Conservation (phyloP, 441 rosid genomes). For the California macrophylla region DNA sequence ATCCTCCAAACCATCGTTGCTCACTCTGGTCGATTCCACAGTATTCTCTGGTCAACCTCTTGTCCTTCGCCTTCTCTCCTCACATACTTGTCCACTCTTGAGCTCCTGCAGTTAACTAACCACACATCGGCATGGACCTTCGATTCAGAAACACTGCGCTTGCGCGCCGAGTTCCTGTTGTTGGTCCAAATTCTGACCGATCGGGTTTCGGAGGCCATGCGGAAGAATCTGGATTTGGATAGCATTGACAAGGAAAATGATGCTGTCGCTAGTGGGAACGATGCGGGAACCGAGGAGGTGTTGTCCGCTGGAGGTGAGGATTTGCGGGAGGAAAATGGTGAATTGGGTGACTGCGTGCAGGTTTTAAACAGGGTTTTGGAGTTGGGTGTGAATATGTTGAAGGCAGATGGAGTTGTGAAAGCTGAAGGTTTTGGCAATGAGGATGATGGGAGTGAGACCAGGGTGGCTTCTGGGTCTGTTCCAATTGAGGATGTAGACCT, state of each 20-base stretch:
- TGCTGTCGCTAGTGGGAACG: constrained; percentile 21
- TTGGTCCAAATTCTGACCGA: constrained; percentile 58
- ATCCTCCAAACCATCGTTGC: constrained; percentile 74
- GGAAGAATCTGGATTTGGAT: constrained; percentile 30
- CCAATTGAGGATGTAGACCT: constrained; percentile 42
- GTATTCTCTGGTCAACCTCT: constrained; percentile 64
- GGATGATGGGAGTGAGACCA: constrained; percentile 16
- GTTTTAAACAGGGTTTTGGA: constrained; percentile 58
- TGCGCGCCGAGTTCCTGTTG: constrained; percentile 68
- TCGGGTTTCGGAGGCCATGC: constrained; percentile 26
- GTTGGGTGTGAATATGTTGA: constrained; percentile 63
- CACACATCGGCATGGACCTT: constrained; percentile 59
- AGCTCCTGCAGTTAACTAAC: constrained; percentile 47
- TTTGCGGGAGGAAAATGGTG: constrained; percentile 28
- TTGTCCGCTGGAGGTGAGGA: constrained; percentile 22
- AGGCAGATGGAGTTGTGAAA: constrained; percentile 27
- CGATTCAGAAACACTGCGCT: constrained; percentile 46
- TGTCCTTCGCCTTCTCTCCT: constrained; percentile 72
- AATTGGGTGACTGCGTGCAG: constrained; percentile 31
- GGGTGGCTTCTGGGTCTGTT: constrained; percentile 17
- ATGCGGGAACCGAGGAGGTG: constrained; percentile 21
- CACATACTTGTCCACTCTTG: constrained; percentile 56
- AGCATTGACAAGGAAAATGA: constrained; percentile 28
- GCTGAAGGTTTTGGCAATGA: constrained; percentile 6
- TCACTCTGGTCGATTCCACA: constrained; percentile 56